Conservation (phyloP, 1,284 basidiomycete species). For the Apiotrichum gamsii region DNA sequence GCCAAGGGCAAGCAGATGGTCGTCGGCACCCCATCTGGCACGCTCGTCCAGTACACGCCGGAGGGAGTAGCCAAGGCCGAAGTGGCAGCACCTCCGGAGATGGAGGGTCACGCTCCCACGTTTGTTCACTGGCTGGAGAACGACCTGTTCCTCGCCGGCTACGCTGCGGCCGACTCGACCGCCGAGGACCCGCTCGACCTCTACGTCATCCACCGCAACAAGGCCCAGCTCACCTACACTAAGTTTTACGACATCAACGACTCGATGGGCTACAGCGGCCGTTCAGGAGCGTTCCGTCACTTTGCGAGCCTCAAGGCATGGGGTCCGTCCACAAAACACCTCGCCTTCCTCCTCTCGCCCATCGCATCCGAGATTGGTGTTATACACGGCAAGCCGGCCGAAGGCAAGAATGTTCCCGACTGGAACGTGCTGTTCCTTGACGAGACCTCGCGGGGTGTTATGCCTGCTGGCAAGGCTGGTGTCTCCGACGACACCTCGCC, state of each 20-base stretch:
- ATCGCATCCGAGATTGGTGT: constrained; percentile 47
- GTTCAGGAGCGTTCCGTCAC: constrained; percentile 39
- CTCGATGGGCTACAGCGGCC: constrained; percentile 42
- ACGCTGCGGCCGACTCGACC: constrained; percentile 41
- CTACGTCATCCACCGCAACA: constrained; percentile 42
- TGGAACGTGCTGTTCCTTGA: constrained; percentile 52
- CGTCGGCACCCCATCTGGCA: constrained; percentile 47
- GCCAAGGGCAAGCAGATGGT: constrained; percentile 55
- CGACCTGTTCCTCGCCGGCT: constrained; percentile 52
- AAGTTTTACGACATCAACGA: constrained; percentile 47
- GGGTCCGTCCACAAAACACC: constrained; percentile 40
- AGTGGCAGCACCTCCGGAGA: constrained; percentile 44
- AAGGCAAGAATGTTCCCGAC: constrained; percentile 22
- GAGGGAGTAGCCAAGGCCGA: constrained; percentile 51
- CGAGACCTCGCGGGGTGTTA: constrained; percentile 50
- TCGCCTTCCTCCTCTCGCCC: constrained; percentile 49
- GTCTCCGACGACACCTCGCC: constrained; percentile 48
- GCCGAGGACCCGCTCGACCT: constrained; percentile 44
- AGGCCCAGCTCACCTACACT: constrained; percentile 30
- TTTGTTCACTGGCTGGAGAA: constrained; percentile 55
- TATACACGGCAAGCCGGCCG: constrained; percentile 27
- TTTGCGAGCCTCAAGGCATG: constrained; percentile 44
- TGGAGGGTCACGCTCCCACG: constrained; percentile 31
- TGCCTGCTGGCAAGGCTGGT: constrained; percentile 48
- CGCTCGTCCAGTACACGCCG: constrained; percentile 51